These are phyloP conservation scores for Lenzites betulinus DNA, from an alignment of 768 basidiomycete species.

Conservation along the genomic window DNA sequence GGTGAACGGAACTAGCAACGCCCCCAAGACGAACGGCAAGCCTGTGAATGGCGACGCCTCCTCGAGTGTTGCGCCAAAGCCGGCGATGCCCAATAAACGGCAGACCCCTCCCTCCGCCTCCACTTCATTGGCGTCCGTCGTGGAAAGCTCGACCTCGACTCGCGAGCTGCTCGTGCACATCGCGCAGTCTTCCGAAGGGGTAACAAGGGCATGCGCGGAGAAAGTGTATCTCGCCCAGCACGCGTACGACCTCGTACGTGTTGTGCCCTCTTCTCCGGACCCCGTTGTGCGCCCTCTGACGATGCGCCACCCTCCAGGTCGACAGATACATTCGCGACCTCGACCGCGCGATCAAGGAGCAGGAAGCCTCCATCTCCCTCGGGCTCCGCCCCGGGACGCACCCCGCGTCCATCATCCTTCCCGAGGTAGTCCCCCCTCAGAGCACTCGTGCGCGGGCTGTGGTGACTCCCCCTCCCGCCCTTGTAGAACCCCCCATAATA, in stretches of 20 bases:
- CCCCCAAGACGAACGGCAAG: neutral
- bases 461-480: constrained; percentile 32
- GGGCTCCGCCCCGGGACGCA: constrained; percentile 56
- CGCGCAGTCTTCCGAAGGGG: constrained; percentile 59
- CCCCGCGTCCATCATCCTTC: constrained; percentile 57
- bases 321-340: constrained; percentile 79
- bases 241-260: constrained; percentile 66
- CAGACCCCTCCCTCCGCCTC: neutral
- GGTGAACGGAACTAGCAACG: neutral
- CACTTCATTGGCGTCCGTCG: neutral
- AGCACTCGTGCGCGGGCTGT: constrained; percentile 35
- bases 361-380: constrained; percentile 55
- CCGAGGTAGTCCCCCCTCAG: constrained; percentile 61
- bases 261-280: neutral
- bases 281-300: neutral
- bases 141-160: constrained; percentile 36
- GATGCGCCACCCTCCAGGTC: constrained; percentile 46
- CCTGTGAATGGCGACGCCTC: neutral
- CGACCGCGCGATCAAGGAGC: constrained; percentile 70
- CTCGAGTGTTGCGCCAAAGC: neutral
- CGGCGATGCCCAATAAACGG: neutral
- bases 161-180: constrained; percentile 58
- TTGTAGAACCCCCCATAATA: neutral
- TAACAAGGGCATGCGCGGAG: constrained; percentile 68
- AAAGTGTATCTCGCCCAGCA: constrained; percentile 76